phyloP scores from a whole-genome alignment of 1,284 basidiomycete genomes.

The Leccinum pseudoinsigne region DNA sequence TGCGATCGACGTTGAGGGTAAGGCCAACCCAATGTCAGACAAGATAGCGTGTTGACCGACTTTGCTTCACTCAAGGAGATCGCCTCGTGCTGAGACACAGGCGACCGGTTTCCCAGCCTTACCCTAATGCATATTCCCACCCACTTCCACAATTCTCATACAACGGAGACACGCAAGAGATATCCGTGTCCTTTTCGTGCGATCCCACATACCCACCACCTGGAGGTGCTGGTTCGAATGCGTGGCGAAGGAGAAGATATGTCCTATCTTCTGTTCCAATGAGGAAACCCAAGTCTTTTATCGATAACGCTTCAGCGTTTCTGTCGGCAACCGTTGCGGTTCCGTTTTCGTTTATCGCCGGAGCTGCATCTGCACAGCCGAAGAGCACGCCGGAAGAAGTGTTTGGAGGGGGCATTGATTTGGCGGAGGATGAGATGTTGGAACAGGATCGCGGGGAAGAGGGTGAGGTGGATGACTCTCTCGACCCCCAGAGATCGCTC shows the following conservation, averaged over 20 bases:
- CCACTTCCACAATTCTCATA: slow-evolving; percentile 72
- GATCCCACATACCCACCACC: slow-evolving; percentile 61
- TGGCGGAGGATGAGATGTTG: slow-evolving; percentile 72
- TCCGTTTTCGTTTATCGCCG: slow-evolving; percentile 51
- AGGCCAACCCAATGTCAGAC: slow-evolving; percentile 1
- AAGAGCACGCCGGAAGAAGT: slow-evolving; percentile 62
- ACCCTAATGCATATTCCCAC: slow-evolving; percentile 73
- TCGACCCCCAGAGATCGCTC: slow-evolving; percentile 45
- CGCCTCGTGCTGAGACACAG: slow-evolving; percentile 69
- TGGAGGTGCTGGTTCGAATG: slow-evolving; percentile 33
- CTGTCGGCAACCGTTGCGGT: slow-evolving; percentile 54
- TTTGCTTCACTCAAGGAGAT: slow-evolving; percentile 44
- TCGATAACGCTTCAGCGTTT: slow-evolving; percentile 68
- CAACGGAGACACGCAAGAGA: slow-evolving; percentile 51
- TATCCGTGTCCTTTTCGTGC: slow-evolving; percentile 56
- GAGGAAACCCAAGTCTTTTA: slow-evolving; percentile 61
- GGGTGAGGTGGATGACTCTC: slow-evolving; percentile 72
- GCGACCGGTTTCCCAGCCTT: slow-evolving; percentile 69
- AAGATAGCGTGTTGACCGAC: slow-evolving; percentile 8
- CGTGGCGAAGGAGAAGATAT: slow-evolving; percentile 61
- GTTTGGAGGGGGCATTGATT: slow-evolving; percentile 63
- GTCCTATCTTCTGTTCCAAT: slow-evolving; percentile 63
- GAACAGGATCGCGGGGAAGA: slow-evolving; percentile 77
- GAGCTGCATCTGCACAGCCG: slow-evolving; percentile 29
- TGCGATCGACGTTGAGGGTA: slow-evolving; percentile 76